phyloP scores from a whole-genome alignment of 2,329 filamentous ascomycete genomes.

The Botrytis sinoallii region DNA sequence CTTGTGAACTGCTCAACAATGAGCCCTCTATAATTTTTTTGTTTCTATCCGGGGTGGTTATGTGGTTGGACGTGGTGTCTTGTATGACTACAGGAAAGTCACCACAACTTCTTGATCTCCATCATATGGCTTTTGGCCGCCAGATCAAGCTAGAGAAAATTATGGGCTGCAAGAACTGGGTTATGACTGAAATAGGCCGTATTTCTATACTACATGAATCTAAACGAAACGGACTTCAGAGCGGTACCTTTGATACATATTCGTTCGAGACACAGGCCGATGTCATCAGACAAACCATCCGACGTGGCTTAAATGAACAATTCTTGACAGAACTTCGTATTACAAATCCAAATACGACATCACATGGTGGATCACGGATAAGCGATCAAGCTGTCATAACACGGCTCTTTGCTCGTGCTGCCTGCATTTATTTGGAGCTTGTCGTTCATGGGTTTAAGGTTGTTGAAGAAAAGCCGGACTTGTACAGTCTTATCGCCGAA shows the following conservation, averaged over 20 bases:
- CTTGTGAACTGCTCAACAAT: slow-evolving; percentile 19
- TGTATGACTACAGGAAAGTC: slow-evolving; percentile 45
- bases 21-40: slow-evolving; percentile 45
- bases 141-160: slow-evolving; percentile 46
- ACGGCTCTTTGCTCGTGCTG: slow-evolving; percentile 28
- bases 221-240: slow-evolving; percentile 48
- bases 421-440: slow-evolving; percentile 33
- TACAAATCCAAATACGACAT: slow-evolving; percentile 14
- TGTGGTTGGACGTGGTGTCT: slow-evolving; percentile 51
- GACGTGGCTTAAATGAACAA: slow-evolving; percentile 24
- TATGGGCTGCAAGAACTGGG: slow-evolving; percentile 57
- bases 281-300: slow-evolving; percentile 29
- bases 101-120: slow-evolving; percentile 45
- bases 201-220: slow-evolving; percentile 53
- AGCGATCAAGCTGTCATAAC: slow-evolving; percentile 25
- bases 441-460: slow-evolving; percentile 29
- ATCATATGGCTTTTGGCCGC: slow-evolving; percentile 41
- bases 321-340: slow-evolving; percentile 24
- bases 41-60: slow-evolving; percentile 47
- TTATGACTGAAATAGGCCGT: slow-evolving; percentile 52
- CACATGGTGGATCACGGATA: not conserved
- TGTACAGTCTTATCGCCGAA: slow-evolving; percentile 25
- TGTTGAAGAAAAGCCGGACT: slow-evolving; percentile 10
- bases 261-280: slow-evolving; percentile 22
- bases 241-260: slow-evolving; percentile 19